Evolutionary conservation across 192 early-diverging fungal species (phyloP), one percentile per base, ranked within the genome.

Genomic region (Coemansia aciculifera): DNA sequence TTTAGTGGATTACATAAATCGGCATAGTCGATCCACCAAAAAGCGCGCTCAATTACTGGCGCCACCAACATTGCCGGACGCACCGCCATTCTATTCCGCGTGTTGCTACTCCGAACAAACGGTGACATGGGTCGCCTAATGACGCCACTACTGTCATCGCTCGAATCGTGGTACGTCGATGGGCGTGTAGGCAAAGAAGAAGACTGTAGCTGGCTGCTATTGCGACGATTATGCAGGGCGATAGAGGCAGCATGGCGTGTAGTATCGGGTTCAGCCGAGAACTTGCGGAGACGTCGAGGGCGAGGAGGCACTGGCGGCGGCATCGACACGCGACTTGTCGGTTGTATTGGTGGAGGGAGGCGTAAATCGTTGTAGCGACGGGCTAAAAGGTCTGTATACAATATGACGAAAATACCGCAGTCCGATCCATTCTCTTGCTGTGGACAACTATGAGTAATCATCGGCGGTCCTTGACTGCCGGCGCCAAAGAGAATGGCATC

Each of bases 11-110:
- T 74, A 32, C 66, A 66, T 48, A 83, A 34, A 48, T 83, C 80
- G 42, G 72, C 75, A 23, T 83, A 83, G 23, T 83, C 75, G 21
- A 83, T 83, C 80, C 80, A 83, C 72, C 75, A 83, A 39, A 83
- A 77, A 2, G 54, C 38, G 24, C 62, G 69, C 1, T 38, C 52
- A 37, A 72, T 56, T 5, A 36, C 40, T 2, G 70, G 43, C 5
- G 61, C n/a, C 17, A 31, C 57, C 17, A 77, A 36, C 39, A 59
- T 59, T 2, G 38, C 31, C 11, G 48, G 59, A 11, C 40, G 56
- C 32, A 77, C 63, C 34, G 29, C 38, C 27, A 29, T 13, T 52
- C 38, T 23, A 34, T 37, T 43, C 4, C 32, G 7, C 42, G 29
- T 32, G 3, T 21, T 52, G 60, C 38, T 27, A 32, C 29, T 27